A percentile compares a stretch with the other conserved stretches of the same genome.
phyloP scores from a whole-genome alignment of 2,329 filamentous ascomycete species.

The Thyridium curvatum region DNA sequence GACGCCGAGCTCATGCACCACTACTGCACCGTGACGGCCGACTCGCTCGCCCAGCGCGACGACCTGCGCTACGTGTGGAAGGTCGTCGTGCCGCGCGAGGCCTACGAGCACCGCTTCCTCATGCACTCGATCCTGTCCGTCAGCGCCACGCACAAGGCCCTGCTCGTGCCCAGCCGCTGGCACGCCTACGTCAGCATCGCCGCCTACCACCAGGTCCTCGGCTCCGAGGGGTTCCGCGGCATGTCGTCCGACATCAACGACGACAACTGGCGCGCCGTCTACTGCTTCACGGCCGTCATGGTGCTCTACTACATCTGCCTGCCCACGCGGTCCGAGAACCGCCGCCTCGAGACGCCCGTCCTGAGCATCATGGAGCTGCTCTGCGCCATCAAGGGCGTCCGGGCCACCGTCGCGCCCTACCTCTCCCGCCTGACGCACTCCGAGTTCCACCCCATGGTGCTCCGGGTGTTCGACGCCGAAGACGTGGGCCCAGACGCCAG shows the following conservation, averaged over 20 bases:
- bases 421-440: no score
- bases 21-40: slow-evolving; percentile 17
- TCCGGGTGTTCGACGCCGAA: no score
- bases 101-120: slow-evolving; percentile 18
- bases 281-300: not conserved
- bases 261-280: not conserved
- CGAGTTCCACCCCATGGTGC: no score
- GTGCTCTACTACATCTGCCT: not conserved
- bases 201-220: no score
- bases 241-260: no score
- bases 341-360: no score
- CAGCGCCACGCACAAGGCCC: slow-evolving; percentile 22
- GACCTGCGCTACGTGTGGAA: slow-evolving; percentile 20
- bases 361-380: no score
- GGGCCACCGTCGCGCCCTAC: no score
- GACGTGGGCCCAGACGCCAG: no score
- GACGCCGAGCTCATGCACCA: slow-evolving; percentile 23
- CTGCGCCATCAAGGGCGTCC: no score
- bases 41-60: slow-evolving; percentile 12
- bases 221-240: no score
- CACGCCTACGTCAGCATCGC: not conserved
- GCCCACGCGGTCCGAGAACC: no score
- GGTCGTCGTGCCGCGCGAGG: slow-evolving; percentile 16
- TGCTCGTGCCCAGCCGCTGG: slow-evolving; percentile 12
- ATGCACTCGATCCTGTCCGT: slow-evolving; percentile 21